Base-by-base conservation (phyloP, 202 grass and related monocot genomes). In the Carex arenaria region DNA sequence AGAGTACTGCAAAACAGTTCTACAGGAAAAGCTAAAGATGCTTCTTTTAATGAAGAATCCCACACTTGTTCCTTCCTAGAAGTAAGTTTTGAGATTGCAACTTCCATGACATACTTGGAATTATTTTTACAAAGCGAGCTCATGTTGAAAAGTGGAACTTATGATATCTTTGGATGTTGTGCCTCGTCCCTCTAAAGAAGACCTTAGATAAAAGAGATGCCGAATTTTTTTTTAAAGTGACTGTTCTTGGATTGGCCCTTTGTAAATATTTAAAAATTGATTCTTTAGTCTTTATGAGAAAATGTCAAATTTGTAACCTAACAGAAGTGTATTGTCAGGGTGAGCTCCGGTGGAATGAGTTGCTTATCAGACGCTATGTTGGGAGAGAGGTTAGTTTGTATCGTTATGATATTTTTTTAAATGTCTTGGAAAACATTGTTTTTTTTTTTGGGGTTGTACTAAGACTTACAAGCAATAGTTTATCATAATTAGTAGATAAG, bases 351-450 rank as follows among this genome's bases (percentile, higher is more conserved):
- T 94, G 89, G 92, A 91, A 89, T 75, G 83, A 94, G 76, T 43
- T 85, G 76, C 92, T 94, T 76, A 88, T 94, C 78, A 86, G 45
- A 55, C 89, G 85, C 10, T 91, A 91, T 82, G 65, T 88, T 67
- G 89, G 89, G 7, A 94, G 92, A 91, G 89, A 94, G 92, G 92
- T 94, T 61, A 85, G 79, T 36, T 47, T 75, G 69, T 34, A 8
- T 36, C 6, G 10, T 52, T 52, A 73, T 73, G 22, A 53, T 53
- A 1, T 73, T 73, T 28, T 73, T 32, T 75, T 32, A 32, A 9
- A 54, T 17, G 7, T 75, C 14, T 19, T 42, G 64, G 42, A 3
- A 38, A 69, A 14, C 6, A n/a, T 69, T 6, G 4, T 17, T 69
- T 42, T 10, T 42, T 43, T 70, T 70, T 34, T 34, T 32, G 1